These are phyloP conservation scores for Phytophthora macrochlamydospora DNA, from an alignment of 352 stramenopile genomes.

Conservation along the genomic window DNA sequence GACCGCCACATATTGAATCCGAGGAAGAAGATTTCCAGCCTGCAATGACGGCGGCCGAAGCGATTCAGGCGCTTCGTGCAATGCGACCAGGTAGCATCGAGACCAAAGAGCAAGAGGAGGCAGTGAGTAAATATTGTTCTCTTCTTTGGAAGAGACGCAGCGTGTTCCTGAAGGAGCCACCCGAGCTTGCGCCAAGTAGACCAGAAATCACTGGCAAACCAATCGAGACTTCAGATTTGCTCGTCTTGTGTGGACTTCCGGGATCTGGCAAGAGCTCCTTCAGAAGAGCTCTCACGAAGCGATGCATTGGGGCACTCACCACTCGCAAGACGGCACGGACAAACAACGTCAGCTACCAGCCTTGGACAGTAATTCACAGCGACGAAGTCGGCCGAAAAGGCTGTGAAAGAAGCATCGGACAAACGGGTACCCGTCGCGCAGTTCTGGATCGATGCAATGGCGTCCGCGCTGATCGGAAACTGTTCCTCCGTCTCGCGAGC, in stretches of 20 bases:
- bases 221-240: slow-evolving; percentile 46
- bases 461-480: slow-evolving; percentile 39
- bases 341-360: slow-evolving; percentile 9
- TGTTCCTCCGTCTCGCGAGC: slow-evolving; percentile 48
- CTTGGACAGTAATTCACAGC: slow-evolving; percentile 57
- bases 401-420: slow-evolving; percentile 27
- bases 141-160: slow-evolving; percentile 60
- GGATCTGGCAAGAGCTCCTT: slow-evolving; percentile 74
- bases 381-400: slow-evolving; percentile 50
- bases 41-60: slow-evolving; percentile 46
- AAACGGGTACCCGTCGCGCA: slow-evolving; percentile 40
- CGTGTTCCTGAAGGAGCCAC: slow-evolving; percentile 30
- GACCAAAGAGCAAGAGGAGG: slow-evolving; percentile 55
- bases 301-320: slow-evolving; percentile 14
- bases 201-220: slow-evolving; percentile 37
- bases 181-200: slow-evolving; percentile 38
- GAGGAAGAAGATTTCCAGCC: slow-evolving; percentile 36
- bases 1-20: slow-evolving; percentile 21
- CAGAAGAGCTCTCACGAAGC: slow-evolving; percentile 48
- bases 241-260: slow-evolving; percentile 62
- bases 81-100: slow-evolving; percentile 65
- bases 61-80: slow-evolving; percentile 44
- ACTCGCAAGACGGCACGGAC: slow-evolving; percentile 6
- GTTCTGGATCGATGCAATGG: slow-evolving; percentile 72
- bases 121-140: slow-evolving; percentile 53